Conservation (phyloP, 345 rosid genomes). For the Microthlaspi erraticum region DNA sequence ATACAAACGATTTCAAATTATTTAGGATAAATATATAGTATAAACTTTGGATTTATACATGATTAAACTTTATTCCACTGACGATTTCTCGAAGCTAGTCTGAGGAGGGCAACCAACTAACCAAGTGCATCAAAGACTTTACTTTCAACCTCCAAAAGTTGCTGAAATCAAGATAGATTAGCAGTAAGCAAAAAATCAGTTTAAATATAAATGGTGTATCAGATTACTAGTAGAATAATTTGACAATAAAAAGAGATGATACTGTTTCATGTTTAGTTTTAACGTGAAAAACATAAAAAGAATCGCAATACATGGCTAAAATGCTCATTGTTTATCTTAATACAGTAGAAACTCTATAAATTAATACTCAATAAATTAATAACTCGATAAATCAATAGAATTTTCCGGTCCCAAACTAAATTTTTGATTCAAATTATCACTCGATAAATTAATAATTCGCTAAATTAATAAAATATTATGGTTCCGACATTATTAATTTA, state of each 20-base stretch:
- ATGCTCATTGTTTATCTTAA: neutral
- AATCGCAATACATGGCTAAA: neutral
- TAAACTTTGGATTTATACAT: neutral
- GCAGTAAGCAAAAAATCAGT: neutral
- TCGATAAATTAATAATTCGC: too few species aligned
- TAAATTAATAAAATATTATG: too few species aligned
- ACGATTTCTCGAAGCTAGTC: neutral
- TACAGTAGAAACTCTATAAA: too few species aligned
- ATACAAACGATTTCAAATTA: too few species aligned
- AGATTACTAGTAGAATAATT: neutral
- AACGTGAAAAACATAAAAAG: neutral
- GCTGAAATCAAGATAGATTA: slow-evolving; percentile 13
- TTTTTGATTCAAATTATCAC: too few species aligned
- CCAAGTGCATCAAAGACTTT: neutral
- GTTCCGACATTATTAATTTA: too few species aligned
- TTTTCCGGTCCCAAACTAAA: too few species aligned
- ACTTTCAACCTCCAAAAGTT: neutral
- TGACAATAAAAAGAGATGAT: neutral
- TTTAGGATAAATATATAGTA: neutral
- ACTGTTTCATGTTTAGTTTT: neutral
- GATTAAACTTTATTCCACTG: neutral
- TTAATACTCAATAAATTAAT: too few species aligned
- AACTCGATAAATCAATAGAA: too few species aligned
- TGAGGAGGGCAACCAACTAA: neutral
- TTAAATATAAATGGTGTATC: neutral